These are phyloP conservation scores for Epipyxis sp. DNA, from an alignment of 108 stramenopile species.

Conservation along the genomic window DNA sequence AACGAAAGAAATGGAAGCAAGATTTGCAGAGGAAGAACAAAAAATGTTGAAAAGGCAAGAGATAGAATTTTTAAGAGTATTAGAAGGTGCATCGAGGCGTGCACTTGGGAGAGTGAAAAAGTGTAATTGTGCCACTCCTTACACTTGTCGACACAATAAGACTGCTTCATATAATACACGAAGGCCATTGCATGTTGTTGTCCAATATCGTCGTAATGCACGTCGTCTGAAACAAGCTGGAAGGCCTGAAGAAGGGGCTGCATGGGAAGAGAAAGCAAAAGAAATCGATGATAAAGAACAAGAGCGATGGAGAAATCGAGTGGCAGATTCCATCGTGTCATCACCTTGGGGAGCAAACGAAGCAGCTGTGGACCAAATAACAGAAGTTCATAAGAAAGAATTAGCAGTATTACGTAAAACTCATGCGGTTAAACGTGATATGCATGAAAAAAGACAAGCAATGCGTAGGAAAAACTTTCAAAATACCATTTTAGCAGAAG, in stretches of 20 bases:
- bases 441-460: constrained; percentile 36
- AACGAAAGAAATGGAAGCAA: constrained; percentile 7
- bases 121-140: constrained; percentile 42
- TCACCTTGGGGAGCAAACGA: constrained; percentile 45
- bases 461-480: constrained; percentile 1
- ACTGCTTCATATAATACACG: constrained; percentile 48
- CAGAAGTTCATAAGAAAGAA: constrained; percentile 35
- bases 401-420: constrained; percentile 29
- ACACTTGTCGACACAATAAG: constrained; percentile 49
- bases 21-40: neutral
- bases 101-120: constrained; percentile 46
- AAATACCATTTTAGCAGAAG: constrained; percentile 19
- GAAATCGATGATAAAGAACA: constrained; percentile 40
- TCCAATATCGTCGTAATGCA: constrained; percentile 42
- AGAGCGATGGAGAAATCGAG: constrained; percentile 38
- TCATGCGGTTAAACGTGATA: constrained; percentile 35
- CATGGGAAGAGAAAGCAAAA: constrained; percentile 49
- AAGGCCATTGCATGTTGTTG: constrained; percentile 40
- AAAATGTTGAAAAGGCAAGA: constrained; percentile 34
- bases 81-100: constrained; percentile 41
- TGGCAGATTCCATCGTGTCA: constrained; percentile 36
- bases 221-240: constrained; percentile 41
- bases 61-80: constrained; percentile 37
- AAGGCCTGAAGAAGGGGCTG: constrained; percentile 33
- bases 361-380: constrained; percentile 43